A percentile compares a stretch with the other conserved stretches of the same genome.
These are phyloP conservation scores for Dimocarpus longan DNA, from an alignment of 345 rosid species.

Conservation along the genomic window DNA sequence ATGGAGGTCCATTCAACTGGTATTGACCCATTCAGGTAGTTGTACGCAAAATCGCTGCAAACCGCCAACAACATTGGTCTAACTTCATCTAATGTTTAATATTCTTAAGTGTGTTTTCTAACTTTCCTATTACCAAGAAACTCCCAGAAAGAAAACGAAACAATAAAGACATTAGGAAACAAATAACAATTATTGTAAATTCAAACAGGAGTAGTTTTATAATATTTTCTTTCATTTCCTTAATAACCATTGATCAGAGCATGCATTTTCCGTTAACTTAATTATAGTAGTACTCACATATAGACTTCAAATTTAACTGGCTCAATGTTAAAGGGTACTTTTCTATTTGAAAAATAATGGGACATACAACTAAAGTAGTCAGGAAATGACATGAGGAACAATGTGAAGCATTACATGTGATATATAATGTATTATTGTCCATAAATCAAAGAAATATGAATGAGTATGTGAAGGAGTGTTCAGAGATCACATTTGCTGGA, in stretches of 20 bases:
- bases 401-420: neutral
- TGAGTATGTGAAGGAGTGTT: too few species aligned
- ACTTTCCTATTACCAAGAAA: too few species aligned
- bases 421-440: too few species aligned
- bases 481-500: too few species aligned
- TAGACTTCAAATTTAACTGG: neutral
- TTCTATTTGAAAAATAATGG: too few species aligned
- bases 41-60: slow-evolving; percentile 61
- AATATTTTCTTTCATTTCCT: neutral
- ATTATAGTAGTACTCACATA: neutral
- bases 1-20: slow-evolving; percentile 63
- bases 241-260: neutral
- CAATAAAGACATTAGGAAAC: too few species aligned
- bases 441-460: too few species aligned
- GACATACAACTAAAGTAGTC: too few species aligned
- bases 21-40: slow-evolving; percentile 58
- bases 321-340: neutral
- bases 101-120: neutral
- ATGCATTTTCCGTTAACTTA: neutral
- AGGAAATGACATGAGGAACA: neutral
- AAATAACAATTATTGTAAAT: too few species aligned
- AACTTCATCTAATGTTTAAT: neutral
- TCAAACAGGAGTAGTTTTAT: neutral
- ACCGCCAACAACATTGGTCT: neutral
- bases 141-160: too few species aligned